Percentiles rank a stretch among this genome's conserved stretches.
Evolutionary conservation across 371 early-diverging fungal species (phyloP).

Genomic region (Gilbertella persicaria): DNA sequence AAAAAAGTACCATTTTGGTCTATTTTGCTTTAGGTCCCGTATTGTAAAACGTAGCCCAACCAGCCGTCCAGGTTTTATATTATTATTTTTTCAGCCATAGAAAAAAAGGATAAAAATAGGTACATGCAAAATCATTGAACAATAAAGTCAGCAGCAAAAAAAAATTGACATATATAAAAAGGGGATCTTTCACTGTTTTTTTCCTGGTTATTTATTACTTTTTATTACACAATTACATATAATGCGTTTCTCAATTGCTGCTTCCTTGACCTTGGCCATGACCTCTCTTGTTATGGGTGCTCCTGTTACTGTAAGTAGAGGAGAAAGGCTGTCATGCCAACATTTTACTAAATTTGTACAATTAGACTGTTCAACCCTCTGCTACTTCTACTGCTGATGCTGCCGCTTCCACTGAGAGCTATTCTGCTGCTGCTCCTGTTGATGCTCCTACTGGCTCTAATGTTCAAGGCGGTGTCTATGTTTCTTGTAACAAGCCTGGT

Average conservation of each 20-base stretch:
- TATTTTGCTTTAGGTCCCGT: background rate
- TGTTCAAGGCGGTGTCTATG: slow-evolving; percentile 11
- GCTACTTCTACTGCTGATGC: background rate
- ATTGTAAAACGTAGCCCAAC: background rate
- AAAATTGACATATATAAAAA: background rate
- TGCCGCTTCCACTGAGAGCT: background rate
- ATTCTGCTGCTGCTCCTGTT: slow-evolving; percentile 5
- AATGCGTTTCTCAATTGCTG: slow-evolving; percentile 6
- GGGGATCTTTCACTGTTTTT: too few species aligned
- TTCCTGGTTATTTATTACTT: too few species aligned
- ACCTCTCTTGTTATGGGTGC: slow-evolving; percentile 2
- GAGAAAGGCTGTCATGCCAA: background rate
- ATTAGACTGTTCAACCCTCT: background rate
- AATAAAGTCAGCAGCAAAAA: background rate
- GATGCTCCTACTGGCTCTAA: slow-evolving; percentile 5
- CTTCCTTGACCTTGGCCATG: slow-evolving; percentile 2
- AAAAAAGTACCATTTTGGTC: too few species aligned
- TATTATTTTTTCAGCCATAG: background rate
- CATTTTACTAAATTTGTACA: background rate
- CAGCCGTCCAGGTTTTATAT: background rate
- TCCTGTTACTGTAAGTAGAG: background rate
- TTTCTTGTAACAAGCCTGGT: slow-evolving; percentile 34
- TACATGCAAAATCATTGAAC: background rate
- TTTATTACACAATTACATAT: too few species aligned
- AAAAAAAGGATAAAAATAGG: background rate